Conservation (phyloP, 371 early-diverging fungal genomes). For the Massospora cicadina region DNA sequence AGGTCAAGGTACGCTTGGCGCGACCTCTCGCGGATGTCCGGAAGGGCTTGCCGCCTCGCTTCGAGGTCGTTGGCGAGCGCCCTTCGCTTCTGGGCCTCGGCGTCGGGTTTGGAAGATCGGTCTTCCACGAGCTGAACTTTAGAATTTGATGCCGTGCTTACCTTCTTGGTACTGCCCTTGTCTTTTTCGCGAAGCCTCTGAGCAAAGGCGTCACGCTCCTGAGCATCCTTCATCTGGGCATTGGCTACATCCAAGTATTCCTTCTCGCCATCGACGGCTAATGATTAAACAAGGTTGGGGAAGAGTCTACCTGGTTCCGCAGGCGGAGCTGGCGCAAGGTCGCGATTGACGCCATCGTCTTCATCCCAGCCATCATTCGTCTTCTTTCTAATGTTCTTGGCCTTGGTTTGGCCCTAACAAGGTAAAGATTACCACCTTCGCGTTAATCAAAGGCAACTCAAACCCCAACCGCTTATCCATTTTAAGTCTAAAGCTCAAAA, state of each 20-base stretch:
- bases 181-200: slow-evolving; percentile 67
- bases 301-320: background rate
- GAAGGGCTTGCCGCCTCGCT: slow-evolving; percentile 36
- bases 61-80: slow-evolving; percentile 68
- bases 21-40: slow-evolving; percentile 59
- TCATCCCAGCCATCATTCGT: background rate
- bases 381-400: background rate
- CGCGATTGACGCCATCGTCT: background rate
- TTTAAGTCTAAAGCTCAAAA: too few species aligned
- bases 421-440: too few species aligned
- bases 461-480: too few species aligned
- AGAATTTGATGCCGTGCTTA: slow-evolving; percentile 6
- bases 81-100: slow-evolving; percentile 48
- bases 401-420: background rate
- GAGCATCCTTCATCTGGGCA: slow-evolving; percentile 39
- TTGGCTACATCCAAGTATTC: slow-evolving; percentile 26
- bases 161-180: slow-evolving; percentile 55
- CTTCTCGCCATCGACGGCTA: slow-evolving; percentile 16
- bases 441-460: too few species aligned
- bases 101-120: slow-evolving; percentile 47
- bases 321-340: background rate
- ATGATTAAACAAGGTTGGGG: background rate
- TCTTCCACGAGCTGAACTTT: slow-evolving; percentile 48
- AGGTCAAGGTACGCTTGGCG: slow-evolving; percentile 79
- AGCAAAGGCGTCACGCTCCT: slow-evolving; percentile 83